Percentiles rank a stretch among this genome's conserved stretches.
Evolutionary conservation across 345 rosid genomes (phyloP).

Genomic region (Ricinus communis): DNA sequence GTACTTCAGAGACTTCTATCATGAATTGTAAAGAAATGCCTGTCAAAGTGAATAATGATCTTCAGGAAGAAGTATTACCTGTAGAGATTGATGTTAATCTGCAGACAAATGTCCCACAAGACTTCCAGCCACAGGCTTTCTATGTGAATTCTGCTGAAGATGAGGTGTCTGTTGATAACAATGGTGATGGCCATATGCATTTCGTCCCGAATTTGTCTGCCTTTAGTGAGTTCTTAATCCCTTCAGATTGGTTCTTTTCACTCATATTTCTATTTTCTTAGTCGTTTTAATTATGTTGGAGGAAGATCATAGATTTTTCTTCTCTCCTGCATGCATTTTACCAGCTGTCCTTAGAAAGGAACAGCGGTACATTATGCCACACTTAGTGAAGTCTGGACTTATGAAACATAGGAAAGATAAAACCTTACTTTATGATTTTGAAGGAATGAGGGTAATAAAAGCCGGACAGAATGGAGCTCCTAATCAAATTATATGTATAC

Average conservation of each 20-base stretch:
- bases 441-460: not conserved
- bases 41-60: conserved; percentile 19
- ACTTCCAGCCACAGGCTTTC: conserved; percentile 30
- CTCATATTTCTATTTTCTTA: not conserved
- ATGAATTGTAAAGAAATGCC: conserved; percentile 44
- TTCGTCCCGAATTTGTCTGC: conserved; percentile 39
- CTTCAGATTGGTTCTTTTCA: not conserved
- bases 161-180: conserved; percentile 37
- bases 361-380: not conserved
- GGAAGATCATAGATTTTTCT: not conserved
- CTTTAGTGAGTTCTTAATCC: conserved; percentile 52
- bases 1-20: conserved; percentile 63
- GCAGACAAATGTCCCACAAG: conserved; percentile 22
- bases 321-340: not conserved
- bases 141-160: conserved; percentile 49
- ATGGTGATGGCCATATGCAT: conserved; percentile 32
- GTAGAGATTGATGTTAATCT: conserved; percentile 29
- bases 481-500: not conserved
- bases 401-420: not conserved
- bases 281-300: not conserved
- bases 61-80: conserved; percentile 9
- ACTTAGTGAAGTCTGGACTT: not conserved
- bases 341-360: not conserved
- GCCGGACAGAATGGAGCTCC: not conserved
- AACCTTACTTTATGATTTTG: not conserved